Conservation (phyloP, 495 filamentous ascomycete species). For the Neurospora sp. region DNA sequence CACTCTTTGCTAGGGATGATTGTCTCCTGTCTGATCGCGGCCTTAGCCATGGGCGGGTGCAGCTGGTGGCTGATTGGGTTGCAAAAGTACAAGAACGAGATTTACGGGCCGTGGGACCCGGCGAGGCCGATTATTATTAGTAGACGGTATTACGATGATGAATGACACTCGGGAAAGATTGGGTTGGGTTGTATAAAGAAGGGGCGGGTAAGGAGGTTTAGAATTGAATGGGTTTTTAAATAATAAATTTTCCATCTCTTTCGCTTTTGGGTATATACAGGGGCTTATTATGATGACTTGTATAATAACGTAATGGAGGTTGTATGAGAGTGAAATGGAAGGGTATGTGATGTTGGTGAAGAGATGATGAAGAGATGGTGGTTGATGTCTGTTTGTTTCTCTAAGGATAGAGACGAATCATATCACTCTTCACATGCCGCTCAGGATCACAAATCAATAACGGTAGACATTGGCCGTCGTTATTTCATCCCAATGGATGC, state of each 20-base stretch:
- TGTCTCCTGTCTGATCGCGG: conserved; percentile 54
- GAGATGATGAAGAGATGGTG: background rate
- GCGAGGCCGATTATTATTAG: conserved; percentile 70
- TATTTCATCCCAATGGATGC: background rate
- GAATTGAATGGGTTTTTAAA: background rate
- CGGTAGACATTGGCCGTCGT: background rate
- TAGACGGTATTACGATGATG: conserved; percentile 38
- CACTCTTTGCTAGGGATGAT: conserved; percentile 61
- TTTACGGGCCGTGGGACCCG: conserved; percentile 95
- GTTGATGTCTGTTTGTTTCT: background rate
- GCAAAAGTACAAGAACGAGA: conserved; percentile 99
- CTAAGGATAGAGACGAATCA: background rate
- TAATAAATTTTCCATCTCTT: too few species aligned
- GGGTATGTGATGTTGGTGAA: background rate
- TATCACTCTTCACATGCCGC: background rate
- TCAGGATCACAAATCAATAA: background rate
- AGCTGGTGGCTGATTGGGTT: conserved; percentile 97
- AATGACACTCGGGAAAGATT: conserved; percentile 12
- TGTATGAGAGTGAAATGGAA: background rate
- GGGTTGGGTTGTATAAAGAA: background rate
- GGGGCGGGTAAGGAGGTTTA: background rate
- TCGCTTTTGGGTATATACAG: background rate
- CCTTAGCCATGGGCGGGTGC: conserved; percentile 78
- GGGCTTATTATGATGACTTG: background rate
- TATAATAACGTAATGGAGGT: background rate